Base-by-base conservation (phyloP, 2,329 filamentous ascomycete genomes). In the Microdochium nivale region DNA sequence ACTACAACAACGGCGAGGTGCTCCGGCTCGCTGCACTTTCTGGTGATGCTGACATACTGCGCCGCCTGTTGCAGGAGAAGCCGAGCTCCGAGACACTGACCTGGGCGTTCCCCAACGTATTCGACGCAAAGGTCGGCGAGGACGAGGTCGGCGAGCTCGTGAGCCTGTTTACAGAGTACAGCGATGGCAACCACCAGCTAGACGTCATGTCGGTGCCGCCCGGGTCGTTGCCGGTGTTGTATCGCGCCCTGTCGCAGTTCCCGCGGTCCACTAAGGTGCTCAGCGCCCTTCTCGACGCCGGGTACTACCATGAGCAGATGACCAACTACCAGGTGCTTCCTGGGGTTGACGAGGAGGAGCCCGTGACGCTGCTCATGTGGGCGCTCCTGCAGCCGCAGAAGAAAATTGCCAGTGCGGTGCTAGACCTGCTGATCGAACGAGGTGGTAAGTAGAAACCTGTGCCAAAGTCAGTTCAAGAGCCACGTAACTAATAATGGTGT, bases 301-400 rank as follows among this genome's bases (percentile, higher is more conserved):
- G 81, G 0, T 81, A 77, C 53, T 83, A 83, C 58, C 70, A 83
- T 52, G 80, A 84, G 52, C 78, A 83, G 57, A 69, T 69, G 53
- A 70, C 70, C 2, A 69, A 58, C 1, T 70, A 64, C 50, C 68
- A 64, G 2, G 67, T 80, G 2, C 66, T 77, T 51, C 67, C 74
- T 0, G 70, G 74, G 11, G 54, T 74, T 0, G 71, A 75, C 1
- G 75, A 78, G 33, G 67, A 72, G 2, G 83, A 87, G 61, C 66
- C 71, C 10, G 72, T 83, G 46, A 79, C 78, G 1, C 67, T 83
- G 2, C 66, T 87, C 8, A 67, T 77, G 49, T 87, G 83, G 83
- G 75, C 80, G 0, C 69, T 87, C 49, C 66, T 79, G 7, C 81
- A 85, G 55, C 79, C 80, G 0, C 79, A 84, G 55, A 86, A 85